phyloP scores from a whole-genome alignment of 2,329 filamentous ascomycete species.

The Calonectria fujianensis region DNA sequence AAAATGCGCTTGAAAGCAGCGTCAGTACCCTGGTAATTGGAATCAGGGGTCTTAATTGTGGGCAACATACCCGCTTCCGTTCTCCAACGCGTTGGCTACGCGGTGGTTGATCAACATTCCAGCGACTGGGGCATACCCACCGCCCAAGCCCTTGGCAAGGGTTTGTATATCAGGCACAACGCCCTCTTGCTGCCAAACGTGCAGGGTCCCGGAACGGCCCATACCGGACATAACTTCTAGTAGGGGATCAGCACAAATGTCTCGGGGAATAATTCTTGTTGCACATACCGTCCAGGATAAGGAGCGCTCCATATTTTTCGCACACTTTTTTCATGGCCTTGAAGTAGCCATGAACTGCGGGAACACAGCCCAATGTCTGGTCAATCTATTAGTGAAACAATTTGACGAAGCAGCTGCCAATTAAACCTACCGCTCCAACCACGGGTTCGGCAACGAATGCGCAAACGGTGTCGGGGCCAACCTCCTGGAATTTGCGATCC shows the following conservation, averaged over 20 bases:
- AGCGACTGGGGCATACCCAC: constrained; percentile 50
- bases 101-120: constrained; percentile 38
- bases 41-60: neutral
- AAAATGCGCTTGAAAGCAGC: constrained; percentile 27
- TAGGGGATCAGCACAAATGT: neutral
- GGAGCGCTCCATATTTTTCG: constrained; percentile 71
- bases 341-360: constrained; percentile 39
- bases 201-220: constrained; percentile 76
- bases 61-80: constrained; percentile 1
- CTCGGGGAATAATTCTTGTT: neutral
- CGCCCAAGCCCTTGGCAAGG: constrained; percentile 78
- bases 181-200: constrained; percentile 79
- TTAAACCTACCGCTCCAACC: constrained; percentile 45
- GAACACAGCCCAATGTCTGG: constrained; percentile 49
- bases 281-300: constrained; percentile 68
- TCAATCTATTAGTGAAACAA: neutral
- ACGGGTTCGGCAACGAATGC: constrained; percentile 72
- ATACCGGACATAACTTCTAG: constrained; percentile 80
- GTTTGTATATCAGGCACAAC: constrained; percentile 78
- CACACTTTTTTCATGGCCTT: constrained; percentile 72
- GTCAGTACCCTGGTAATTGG: neutral
- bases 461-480: constrained; percentile 68
- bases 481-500: constrained; percentile 66
- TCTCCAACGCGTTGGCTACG: constrained; percentile 33
- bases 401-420: neutral